A percentile compares a stretch with the other conserved stretches of the same genome.
phyloP scores from a whole-genome alignment of 495 filamentous ascomycete species.

The Aspergillus incahuasiensis region DNA sequence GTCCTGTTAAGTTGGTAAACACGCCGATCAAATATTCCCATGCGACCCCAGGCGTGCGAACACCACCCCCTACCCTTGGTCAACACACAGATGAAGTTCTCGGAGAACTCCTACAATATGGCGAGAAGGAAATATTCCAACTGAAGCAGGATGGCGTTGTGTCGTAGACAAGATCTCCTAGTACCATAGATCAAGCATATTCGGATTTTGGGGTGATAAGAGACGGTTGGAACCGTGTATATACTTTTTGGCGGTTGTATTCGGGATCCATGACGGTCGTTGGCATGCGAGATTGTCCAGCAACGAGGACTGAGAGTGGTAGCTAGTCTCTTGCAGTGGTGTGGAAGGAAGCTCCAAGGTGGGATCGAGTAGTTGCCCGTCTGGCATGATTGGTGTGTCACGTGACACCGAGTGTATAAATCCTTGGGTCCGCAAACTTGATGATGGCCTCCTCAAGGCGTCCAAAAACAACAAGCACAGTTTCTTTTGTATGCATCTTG shows the following conservation, averaged over 20 bases:
- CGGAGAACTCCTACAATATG: slow-evolving; percentile 58
- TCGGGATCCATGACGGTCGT: neutral
- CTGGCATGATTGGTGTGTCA: neutral
- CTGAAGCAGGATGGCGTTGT: slow-evolving; percentile 68
- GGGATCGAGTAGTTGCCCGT: neutral
- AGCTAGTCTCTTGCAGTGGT: neutral
- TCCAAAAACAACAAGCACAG: neutral
- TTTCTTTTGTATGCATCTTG: neutral
- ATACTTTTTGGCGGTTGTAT: neutral
- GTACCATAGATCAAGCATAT: neutral
- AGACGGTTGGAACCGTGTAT: neutral
- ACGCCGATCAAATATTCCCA: slow-evolving; percentile 96
- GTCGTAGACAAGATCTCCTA: slow-evolving; percentile 35
- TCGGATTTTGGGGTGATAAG: neutral
- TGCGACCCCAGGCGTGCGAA: slow-evolving; percentile 69
- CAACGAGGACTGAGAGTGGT: no score
- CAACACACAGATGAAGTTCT: slow-evolving; percentile 92
- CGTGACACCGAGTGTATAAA: slow-evolving; percentile 22
- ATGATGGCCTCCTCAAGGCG: neutral
- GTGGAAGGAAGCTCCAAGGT: neutral
- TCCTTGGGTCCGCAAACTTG: slow-evolving; percentile 20
- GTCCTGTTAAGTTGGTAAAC: slow-evolving; percentile 83
- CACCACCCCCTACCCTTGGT: slow-evolving; percentile 77
- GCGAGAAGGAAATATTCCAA: slow-evolving; percentile 53
- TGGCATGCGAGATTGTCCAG: neutral